These are phyloP conservation scores for Panicum miliaceum DNA, from an alignment of 176 grass and related monocot species.

Conservation along the genomic window DNA sequence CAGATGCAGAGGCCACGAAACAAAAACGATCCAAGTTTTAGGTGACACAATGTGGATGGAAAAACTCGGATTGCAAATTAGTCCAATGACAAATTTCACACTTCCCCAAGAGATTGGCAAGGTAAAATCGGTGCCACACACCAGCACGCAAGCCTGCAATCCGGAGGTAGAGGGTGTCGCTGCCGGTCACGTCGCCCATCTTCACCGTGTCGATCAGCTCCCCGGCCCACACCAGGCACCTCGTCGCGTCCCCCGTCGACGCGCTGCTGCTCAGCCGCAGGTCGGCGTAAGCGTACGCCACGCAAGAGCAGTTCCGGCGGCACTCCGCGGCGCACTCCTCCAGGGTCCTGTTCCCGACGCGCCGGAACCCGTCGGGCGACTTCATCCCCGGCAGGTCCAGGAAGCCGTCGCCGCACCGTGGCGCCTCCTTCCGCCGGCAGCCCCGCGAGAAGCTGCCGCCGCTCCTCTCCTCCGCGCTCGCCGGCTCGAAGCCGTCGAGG, in stretches of 20 bases:
- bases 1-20: background rate
- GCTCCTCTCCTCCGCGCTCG: background rate
- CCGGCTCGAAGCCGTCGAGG: constrained; percentile 42
- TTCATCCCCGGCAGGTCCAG: background rate
- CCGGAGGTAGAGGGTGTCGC: constrained; percentile 48
- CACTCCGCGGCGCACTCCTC: constrained; percentile 39
- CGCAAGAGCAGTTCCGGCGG: constrained; percentile 48
- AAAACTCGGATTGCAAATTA: no score
- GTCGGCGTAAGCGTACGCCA: constrained; percentile 46
- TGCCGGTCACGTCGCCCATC: background rate
- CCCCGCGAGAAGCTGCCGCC: background rate
- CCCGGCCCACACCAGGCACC: constrained; percentile 44
- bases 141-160: background rate
- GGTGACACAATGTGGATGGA: background rate
- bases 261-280: constrained; percentile 6
- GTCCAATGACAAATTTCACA: no score
- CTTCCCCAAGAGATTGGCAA: no score
- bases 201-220: constrained; percentile 45
- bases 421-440: constrained; percentile 13
- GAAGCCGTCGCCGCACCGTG: constrained; percentile 27
- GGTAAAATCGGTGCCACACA: background rate
- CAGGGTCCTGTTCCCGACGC: constrained; percentile 13
- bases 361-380: background rate
- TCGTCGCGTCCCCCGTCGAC: background rate
- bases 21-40: background rate